Evolutionary conservation across 805 yeast species (phyloP).

Genomic region (Blastobotrys terrestris): DNA sequence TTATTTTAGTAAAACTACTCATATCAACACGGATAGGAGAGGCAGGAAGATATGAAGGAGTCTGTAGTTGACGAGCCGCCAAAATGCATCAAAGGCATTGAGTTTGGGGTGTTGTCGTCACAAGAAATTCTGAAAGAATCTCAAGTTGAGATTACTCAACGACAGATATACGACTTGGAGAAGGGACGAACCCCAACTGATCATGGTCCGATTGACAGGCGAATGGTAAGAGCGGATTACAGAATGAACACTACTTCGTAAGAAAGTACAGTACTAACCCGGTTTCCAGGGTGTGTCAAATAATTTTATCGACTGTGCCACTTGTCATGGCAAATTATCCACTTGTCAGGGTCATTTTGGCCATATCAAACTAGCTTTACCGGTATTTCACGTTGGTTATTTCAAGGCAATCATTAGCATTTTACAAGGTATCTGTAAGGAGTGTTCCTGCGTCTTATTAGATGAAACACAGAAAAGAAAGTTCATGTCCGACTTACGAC

Average conservation of each 20-base stretch:
- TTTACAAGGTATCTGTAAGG: slow-evolving; percentile 84
- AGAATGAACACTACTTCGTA: background rate
- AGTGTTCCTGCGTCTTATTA: slow-evolving; percentile 71
- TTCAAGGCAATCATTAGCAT: slow-evolving; percentile 87
- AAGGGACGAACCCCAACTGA: slow-evolving; percentile 77
- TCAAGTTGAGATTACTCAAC: slow-evolving; percentile 85
- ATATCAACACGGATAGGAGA: background rate
- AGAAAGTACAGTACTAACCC: background rate
- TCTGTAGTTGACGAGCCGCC: slow-evolving; percentile 70
- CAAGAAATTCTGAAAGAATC: slow-evolving; percentile 88
- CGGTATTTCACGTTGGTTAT: slow-evolving; percentile 96
- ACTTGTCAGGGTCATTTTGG: slow-evolving; percentile 99
- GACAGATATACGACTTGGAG: slow-evolving; percentile 88
- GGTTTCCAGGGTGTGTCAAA: slow-evolving; percentile 73
- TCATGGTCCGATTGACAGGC: slow-evolving; percentile 84
- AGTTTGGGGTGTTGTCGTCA: slow-evolving; percentile 89
- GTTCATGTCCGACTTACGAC: slow-evolving; percentile 70
- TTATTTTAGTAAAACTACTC: background rate
- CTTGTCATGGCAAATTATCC: slow-evolving; percentile 88
- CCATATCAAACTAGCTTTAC: slow-evolving; percentile 84
- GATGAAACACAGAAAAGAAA: slow-evolving; percentile 65
- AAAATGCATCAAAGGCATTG: slow-evolving; percentile 80
- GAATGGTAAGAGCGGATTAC: slow-evolving; percentile 43
- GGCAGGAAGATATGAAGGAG: slow-evolving; percentile 33
- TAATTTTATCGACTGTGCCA: slow-evolving; percentile 75